Evolutionary conservation across 371 early-diverging fungal genomes (phyloP).

Genomic region (Coemansia sp.): DNA sequence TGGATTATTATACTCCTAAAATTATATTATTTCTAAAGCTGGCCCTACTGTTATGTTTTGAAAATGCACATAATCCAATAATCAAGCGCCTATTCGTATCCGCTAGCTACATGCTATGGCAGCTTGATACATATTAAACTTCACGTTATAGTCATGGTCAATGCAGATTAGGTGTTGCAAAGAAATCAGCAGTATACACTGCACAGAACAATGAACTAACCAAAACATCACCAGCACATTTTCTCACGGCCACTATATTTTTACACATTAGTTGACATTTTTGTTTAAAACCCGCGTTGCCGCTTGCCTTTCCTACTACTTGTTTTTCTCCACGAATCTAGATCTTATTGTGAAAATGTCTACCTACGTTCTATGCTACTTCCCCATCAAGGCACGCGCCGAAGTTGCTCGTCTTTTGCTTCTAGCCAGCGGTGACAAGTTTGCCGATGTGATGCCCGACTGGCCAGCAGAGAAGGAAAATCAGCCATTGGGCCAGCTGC

Average conservation of each 20-base stretch:
- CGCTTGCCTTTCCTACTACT: background rate
- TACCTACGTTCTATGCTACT: slow-evolving; percentile 32
- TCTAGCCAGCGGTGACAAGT: slow-evolving; percentile 17
- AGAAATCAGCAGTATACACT: background rate
- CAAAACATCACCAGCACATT: background rate
- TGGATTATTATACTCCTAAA: background rate
- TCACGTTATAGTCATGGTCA: no score
- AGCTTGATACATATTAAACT: no score
- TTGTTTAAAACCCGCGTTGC: background rate
- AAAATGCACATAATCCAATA: no score
- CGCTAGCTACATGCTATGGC: no score
- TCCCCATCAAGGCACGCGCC: slow-evolving; percentile 12
- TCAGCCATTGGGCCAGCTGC: slow-evolving; percentile 55
- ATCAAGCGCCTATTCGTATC: no score
- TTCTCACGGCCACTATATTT: background rate
- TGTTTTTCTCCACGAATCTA: background rate
- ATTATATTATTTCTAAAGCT: background rate
- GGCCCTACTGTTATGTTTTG: no score
- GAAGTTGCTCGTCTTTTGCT: slow-evolving; percentile 34
- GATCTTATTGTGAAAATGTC: slow-evolving; percentile 5
- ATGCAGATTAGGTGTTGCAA: background rate
- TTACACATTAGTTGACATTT: background rate
- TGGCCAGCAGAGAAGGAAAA: slow-evolving; percentile 53
- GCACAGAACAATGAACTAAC: background rate
- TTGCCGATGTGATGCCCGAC: slow-evolving; percentile 23